These are phyloP conservation scores for Aegilops speltoides DNA, from an alignment of 176 grass and related monocot species.

Conservation along the genomic window DNA sequence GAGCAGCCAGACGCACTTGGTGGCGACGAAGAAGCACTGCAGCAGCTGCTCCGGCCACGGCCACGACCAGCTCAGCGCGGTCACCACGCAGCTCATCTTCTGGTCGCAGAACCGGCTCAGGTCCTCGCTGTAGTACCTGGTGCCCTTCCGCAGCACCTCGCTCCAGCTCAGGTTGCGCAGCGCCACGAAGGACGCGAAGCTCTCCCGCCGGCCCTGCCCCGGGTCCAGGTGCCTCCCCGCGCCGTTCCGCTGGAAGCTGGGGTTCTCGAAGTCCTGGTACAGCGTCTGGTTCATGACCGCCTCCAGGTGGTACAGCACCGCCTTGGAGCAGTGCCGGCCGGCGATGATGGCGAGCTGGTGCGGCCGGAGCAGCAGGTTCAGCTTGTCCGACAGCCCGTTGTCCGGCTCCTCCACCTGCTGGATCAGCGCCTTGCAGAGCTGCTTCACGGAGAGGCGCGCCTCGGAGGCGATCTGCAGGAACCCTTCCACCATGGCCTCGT, in stretches of 20 bases:
- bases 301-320: slow-evolving; percentile 66
- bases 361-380: slow-evolving; percentile 60
- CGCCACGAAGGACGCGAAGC: slow-evolving; percentile 65
- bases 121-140: slow-evolving; percentile 77
- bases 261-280: slow-evolving; percentile 92
- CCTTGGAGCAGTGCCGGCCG: slow-evolving; percentile 51
- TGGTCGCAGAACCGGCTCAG: slow-evolving; percentile 85
- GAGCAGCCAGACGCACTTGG: slow-evolving; percentile 86
- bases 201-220: slow-evolving; percentile 41
- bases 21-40: slow-evolving; percentile 84
- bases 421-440: slow-evolving; percentile 74
- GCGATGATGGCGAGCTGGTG: slow-evolving; percentile 36
- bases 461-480: slow-evolving; percentile 91
- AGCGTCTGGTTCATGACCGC: slow-evolving; percentile 66
- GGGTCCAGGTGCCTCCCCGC: slow-evolving; percentile 62
- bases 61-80: slow-evolving; percentile 62
- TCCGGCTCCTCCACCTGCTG: slow-evolving; percentile 52
- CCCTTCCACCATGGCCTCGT: slow-evolving; percentile 84
- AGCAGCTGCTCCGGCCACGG: slow-evolving; percentile 91
- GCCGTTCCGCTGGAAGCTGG: slow-evolving; percentile 59
- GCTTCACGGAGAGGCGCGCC: slow-evolving; percentile 69
- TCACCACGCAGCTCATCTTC: slow-evolving; percentile 78
- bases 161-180: slow-evolving; percentile 89
- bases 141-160: slow-evolving; percentile 89
- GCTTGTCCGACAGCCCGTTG: slow-evolving; percentile 51